Evolutionary conservation across 768 basidiomycete species (phyloP), one percentile per base, ranked within the genome.

Genomic region (Boletus edulis): DNA sequence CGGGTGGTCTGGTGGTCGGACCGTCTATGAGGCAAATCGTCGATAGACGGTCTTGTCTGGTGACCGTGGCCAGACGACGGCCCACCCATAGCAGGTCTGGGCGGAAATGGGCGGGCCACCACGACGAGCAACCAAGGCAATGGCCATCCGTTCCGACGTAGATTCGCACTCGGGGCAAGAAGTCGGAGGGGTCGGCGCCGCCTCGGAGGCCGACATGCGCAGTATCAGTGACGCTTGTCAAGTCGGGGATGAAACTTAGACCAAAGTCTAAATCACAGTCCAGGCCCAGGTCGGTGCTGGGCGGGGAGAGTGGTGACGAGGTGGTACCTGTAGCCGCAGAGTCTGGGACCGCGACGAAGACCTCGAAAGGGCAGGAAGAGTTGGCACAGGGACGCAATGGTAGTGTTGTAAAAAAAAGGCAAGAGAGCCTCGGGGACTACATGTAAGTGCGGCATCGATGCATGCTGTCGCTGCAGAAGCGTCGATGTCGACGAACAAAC

Each of bases 211-310:
- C 32, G 0, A 12, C 35, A 31, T 49, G 22, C 13, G 14, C 32
- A 9, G 51, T 20, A 9, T 49, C 52, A 5, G 46, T 7, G 18
- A 70, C 68, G 0, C 65, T 70, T 12, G 49, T 70, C 49, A 67
- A 60, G 38, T 64, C 63, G 2, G 62, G 62, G 10, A 70, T 70
- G 68, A 70, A 60, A 29, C 63, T 60, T 31, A 62, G 61, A 39
- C 56, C 61, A 7, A 62, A 45, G 18, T 58, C 64, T 3, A 54
- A 56, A 22, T 53, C 59, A 5, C 41, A n/a, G 11, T 46, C 64
- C 7, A 17, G 14, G 39, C 42, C 63, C 17, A 14, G 17, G 24
- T 54, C 49, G 2, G 35, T 34, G 8, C 9, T 18, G 2, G 44
- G 31, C 7, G 53, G 14, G 12, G 52, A 52, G 31, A 56, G 37